Base-by-base conservation (phyloP, 2,329 filamentous ascomycete genomes). In the Fusarium sp. region DNA sequence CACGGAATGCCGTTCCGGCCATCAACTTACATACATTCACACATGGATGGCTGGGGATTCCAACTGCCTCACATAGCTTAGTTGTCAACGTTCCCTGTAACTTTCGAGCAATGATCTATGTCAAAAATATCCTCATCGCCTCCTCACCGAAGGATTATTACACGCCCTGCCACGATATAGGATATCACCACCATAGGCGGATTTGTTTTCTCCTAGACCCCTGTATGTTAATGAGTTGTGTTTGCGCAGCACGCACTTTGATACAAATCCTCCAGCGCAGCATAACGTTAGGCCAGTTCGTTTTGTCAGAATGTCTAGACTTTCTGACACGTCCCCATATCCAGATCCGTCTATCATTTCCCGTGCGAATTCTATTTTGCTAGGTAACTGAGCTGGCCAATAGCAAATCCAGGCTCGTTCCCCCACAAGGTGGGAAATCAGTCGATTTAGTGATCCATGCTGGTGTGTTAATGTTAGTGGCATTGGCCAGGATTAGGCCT, bases 381-480 rank as follows among this genome's bases (percentile, higher is more conserved):
- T 36, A 36, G 31, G 33, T 22, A 28, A 6, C 24, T 51, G 15
- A 15, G 30, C 33, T 28, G 10, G 33, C 50, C 50, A 54, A 54
- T 54, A 44, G 24, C 51, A 57, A 69, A 56, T 47, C 51, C 44
- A 30, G 55, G 28, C 42, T 31, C 28, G n/a, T 57, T 56, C 60
- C 65, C 68, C 70, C 70, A 72, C 69, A 61, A 57, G 36, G 70
- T 72, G 70, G 70, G 7, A 65, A 70, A 72, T 73, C 70, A 67
- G 60, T 73, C 60, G 60, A 72, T 63, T 66, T 53, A 36, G 48
- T 66, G 39, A 59, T 38, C 63, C 63, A 51, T 44, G 41, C n/a
- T 30, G 53, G 22, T n/a, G 31, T 45, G 31, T 42, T 62, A 22
- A 31, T 13, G 39, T 30, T 62, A 15, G 36, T 16, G 26, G 47